Evolutionary conservation across 371 early-diverging fungal species (phyloP).

Genomic region (Mycotypha africana): DNA sequence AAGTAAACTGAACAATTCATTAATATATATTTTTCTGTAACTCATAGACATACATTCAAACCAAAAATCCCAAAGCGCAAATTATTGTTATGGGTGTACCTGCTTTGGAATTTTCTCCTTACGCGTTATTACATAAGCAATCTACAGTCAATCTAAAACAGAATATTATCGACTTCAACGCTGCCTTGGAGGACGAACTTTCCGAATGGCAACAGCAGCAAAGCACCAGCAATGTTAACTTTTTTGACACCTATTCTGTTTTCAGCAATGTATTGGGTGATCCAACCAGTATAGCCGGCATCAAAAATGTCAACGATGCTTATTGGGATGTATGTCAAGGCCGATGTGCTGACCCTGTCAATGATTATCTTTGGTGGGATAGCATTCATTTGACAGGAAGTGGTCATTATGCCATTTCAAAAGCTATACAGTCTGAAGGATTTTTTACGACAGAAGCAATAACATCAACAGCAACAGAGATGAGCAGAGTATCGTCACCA

Average conservation of each 20-base stretch:
- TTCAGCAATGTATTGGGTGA: constrained; percentile 32
- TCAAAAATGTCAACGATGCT: constrained; percentile 34
- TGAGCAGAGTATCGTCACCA: neutral
- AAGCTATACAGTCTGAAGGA: constrained; percentile 9
- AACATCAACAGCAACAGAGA: neutral
- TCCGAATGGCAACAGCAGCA: constrained; percentile 16
- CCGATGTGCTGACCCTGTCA: constrained; percentile 20
- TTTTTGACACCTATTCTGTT: constrained; percentile 23
- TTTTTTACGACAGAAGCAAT: constrained; percentile 7
- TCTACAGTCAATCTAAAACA: constrained; percentile 15
- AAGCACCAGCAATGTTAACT: constrained; percentile 4
- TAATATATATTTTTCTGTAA: neutral
- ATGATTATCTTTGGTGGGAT: constrained; percentile 44
- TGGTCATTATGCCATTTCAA: constrained; percentile 27
- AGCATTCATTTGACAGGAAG: constrained; percentile 33
- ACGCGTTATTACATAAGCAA: constrained; percentile 7
- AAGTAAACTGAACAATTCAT: neutral
- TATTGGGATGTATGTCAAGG: constrained; percentile 45
- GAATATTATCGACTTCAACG: constrained; percentile 27
- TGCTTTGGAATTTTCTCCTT: constrained; percentile 39
- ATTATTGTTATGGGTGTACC: constrained; percentile 32
- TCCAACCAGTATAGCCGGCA: constrained; percentile 20
- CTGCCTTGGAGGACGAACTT: constrained; percentile 28
- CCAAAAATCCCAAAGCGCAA: constrained; percentile 12
- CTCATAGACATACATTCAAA: constrained; percentile 13